Base-by-base conservation (phyloP, 371 early-diverging fungal genomes). In the Nosema muscidifuracis region DNA sequence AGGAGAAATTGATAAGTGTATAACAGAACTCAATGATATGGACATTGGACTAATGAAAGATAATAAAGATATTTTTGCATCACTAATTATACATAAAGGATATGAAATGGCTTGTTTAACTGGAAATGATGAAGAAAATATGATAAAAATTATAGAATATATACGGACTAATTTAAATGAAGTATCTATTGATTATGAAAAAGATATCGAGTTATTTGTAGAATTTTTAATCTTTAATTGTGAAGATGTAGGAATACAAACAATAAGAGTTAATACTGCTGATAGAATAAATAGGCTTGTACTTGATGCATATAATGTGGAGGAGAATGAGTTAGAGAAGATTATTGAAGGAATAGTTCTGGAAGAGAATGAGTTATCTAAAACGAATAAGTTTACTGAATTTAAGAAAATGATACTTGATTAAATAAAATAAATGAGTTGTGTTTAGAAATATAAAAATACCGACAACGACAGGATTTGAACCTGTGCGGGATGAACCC, bases 201-300 rank as follows among this genome's bases (percentile, higher is more conserved):
- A 30, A 0, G 33, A 44, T 18, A 18, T 68, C 1, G 68, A 68
- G 15, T 36, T 31, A 9, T 42, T 68, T 15, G 31, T 68, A 44
- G 68, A 68, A 44, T 68, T 38, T 58, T 36, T 68, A 0, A 44
- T 68, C 22, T 68, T 68, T 31, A 58, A 68, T 57, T n/a, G 22
- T 31, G 2, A 16, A 10, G 34, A 68, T 40, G 28, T 43, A 1
- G 47, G 22, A n/a, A 57, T 68, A 28, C 9, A 31, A 24, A 34
- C n/a, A 9, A 68, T 28, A 24, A 56, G 68, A 18, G 42, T n/a
- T n/a, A 43, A 57, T 1, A n/a, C 57, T 12, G 68, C 68, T 15
- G 57, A 36, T 30, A 57, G 38, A 36, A 22, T 68, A n/a, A 68
- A 68, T 18, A 20, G 24, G n/a, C 24, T 31, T 12, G 57, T 68